Evolutionary conservation across 257 asterid genomes (phyloP), one percentile per base, ranked within the genome.

Genomic region (Catharanthus roseus): DNA sequence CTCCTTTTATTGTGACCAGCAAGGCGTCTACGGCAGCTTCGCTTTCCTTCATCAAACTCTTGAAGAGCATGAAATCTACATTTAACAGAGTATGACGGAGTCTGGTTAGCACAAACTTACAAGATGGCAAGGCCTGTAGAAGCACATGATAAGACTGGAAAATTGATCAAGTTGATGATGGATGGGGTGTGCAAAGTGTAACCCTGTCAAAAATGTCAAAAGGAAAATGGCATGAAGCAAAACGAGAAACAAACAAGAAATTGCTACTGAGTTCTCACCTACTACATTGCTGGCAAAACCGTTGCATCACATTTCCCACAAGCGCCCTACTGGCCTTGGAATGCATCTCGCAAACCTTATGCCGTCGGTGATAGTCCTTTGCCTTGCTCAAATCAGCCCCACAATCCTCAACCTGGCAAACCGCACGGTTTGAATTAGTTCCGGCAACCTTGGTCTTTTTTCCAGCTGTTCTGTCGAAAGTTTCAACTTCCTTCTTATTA

Each of bases 261-360:
- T 6, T 33, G 44, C 21, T 62, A 75, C n/a, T n/a, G n/a, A n/a
- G n/a, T n/a, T n/a, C 69, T 69, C 62, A 89, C 96, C 97, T 86
- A 83, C 96, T 90, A 78, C 97, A 90, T 88, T 89, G 96, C 83
- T 89, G 95, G 81, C 96, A 89, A 76, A 88, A 91, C 0, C 96
- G 87, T 82, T 89, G 97, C 96, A 90, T 84, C 75, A 83, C 80
- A 73, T 85, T 87, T 24, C 81, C 89, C 5, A 88, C 87, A 45
- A 87, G 89, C 9, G 96, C 96, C 70, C 74, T 79, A 73, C 70
- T 83, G 54, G 90, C 86, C 81, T 88, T 88, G 57, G 96, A 90
- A 75, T 87, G 93, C 83, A 81, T 77, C 86, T 88, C 87, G 74
- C 97, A 90, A 47, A 88, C 97, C 74, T 90, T 90, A 70, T 90